Base-by-base conservation (phyloP, 2,329 filamentous ascomycete species). In the Pseudogymnoascus destructans region DNA sequence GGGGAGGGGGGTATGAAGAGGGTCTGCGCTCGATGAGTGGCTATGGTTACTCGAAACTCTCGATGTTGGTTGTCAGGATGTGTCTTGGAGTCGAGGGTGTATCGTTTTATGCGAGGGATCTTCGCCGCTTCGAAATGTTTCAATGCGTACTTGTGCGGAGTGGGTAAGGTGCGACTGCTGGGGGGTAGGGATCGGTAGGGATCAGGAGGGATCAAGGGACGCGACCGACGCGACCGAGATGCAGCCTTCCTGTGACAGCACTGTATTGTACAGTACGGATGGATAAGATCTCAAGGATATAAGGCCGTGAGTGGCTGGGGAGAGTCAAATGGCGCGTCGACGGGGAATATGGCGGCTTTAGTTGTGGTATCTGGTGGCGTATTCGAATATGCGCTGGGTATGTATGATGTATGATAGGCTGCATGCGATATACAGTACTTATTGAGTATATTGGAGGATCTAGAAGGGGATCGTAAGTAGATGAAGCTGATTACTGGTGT, bases 1-100 rank as follows among this genome's bases (percentile, higher is more conserved):
- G 13, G 33, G 13, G 33, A 5, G 8, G 33, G 33, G 35, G 38
- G 38, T 42, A 42, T 42, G 38, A 42, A 42, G 19, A 42, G 38
- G 38, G 38, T 42, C 38, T 42, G 38, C 38, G 38, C 38, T 42
- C 38, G 38, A 42, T 42, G 38, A 42, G 38, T 42, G 38, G 38
- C 38, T 42, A 42, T 42, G 38, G 38, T 42, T 42, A 42, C 38
- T 42, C 38, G 38, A 42, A 42, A 42, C 38, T 42, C 38, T 42
- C 38, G 38, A 42, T 42, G 38, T 42, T 42, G 38, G 38, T 23
- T 42, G 38, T 42, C 38, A 42, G 38, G 38, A 42, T 42, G 38
- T 42, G 38, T 23, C 38, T 42, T 42, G 38, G 19, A 42, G 38
- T 42, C 38, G 38, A 42, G 38, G 38, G 38, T 42, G 23, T 42